Evolutionary conservation across 2,329 filamentous ascomycete species (phyloP).

Genomic region (Microdochium trichocladiopsis): DNA sequence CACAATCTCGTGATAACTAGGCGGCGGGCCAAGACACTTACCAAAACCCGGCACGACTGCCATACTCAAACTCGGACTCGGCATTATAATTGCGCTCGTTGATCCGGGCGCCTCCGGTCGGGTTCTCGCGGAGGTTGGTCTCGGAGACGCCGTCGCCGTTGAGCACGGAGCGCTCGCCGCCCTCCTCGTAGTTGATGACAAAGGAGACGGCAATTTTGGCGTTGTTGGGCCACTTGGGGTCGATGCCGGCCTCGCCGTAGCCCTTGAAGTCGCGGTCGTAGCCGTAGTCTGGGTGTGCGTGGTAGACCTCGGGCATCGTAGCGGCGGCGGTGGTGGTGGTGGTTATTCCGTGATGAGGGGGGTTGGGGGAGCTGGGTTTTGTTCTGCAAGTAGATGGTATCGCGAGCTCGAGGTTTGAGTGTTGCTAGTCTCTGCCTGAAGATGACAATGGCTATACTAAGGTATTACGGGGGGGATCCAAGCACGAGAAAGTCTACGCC

Average conservation of each 20-base stretch:
- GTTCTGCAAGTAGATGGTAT: no score
- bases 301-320: slow-evolving; percentile 19
- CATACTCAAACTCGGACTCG: slow-evolving; percentile 45
- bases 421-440: no score
- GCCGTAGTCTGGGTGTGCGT: slow-evolving; percentile 19
- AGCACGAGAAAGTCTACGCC: no score
- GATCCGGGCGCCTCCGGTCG: slow-evolving; percentile 19
- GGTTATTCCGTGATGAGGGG: no score
- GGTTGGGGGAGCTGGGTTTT: no score
- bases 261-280: slow-evolving; percentile 26
- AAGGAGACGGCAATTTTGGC: slow-evolving; percentile 36
- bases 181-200: slow-evolving; percentile 37
- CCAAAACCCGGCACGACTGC: slow-evolving; percentile 40
- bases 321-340: no score
- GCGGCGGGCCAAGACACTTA: no score
- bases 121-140: slow-evolving; percentile 30
- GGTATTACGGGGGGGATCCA: no score
- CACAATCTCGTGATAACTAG: no score
- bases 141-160: slow-evolving; percentile 29
- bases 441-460: no score
- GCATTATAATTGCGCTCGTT: slow-evolving; percentile 37
- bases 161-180: slow-evolving; percentile 27
- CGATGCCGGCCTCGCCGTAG: slow-evolving; percentile 30
- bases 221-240: slow-evolving; percentile 29
- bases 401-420: no score